Percentiles rank a stretch among this genome's conserved stretches.
phyloP scores from a whole-genome alignment of 2,329 filamentous ascomycete genomes.

The Ophiostoma novo-ulmi region DNA sequence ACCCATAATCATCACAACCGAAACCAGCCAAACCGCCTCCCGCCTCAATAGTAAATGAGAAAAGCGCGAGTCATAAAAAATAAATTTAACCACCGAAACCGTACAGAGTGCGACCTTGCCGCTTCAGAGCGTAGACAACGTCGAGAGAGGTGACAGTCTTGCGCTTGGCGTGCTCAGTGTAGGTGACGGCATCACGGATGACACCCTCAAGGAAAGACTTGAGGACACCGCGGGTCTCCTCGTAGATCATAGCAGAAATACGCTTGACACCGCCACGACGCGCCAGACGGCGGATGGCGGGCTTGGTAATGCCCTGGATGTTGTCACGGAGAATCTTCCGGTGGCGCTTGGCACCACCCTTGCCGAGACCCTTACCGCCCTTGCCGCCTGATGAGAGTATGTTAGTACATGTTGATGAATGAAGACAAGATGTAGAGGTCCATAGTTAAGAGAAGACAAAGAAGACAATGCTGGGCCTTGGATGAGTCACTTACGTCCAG shows the following conservation, averaged over 20 bases:
- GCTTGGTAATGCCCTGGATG: constrained; percentile 99
- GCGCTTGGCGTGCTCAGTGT: constrained; percentile 76
- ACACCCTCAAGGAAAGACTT: constrained; percentile 74
- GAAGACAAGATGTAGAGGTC: constrained; percentile 29
- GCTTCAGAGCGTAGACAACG: constrained; percentile 63
- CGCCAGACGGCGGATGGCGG: constrained; percentile 94
- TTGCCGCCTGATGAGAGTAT: constrained; percentile 64
- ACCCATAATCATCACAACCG: constrained; percentile 32
- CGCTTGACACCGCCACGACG: constrained; percentile 99
- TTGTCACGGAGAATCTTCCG: constrained; percentile 99
- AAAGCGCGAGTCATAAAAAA: constrained; percentile 28
- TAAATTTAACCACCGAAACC: constrained; percentile 77
- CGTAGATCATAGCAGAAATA: constrained; percentile 93
- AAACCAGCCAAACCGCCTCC: constrained; percentile 26
- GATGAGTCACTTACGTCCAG: constrained; percentile 30
- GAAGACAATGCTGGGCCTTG: constrained; percentile 25
- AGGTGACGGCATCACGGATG: constrained; percentile 71
- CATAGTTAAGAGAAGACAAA: constrained; percentile 25
- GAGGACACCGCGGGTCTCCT: constrained; percentile 70
- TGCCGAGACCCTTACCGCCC: constrained; percentile 95
- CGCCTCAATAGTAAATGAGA: constrained; percentile 25
- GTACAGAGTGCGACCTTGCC: constrained; percentile 73
- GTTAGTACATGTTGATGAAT: constrained; percentile 36
- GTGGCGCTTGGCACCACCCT: constrained; percentile 98
- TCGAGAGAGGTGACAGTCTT: constrained; percentile 71